These are phyloP conservation scores for Neoscytalidium dimidiatum DNA, from an alignment of 2,329 filamentous ascomycete species.

Conservation along the genomic window DNA sequence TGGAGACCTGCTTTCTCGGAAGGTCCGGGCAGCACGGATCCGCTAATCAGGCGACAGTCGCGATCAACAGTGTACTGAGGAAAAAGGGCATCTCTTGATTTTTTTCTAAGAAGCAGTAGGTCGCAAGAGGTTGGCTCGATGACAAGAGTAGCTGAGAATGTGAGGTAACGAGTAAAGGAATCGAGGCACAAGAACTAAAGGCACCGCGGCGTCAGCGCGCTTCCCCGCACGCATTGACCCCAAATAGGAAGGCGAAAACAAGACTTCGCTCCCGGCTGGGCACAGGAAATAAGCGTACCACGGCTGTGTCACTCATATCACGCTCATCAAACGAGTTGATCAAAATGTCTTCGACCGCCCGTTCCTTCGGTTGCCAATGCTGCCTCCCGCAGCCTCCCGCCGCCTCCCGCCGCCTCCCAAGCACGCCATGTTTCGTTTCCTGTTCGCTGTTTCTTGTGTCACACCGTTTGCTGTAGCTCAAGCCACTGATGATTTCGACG, in stretches of 20 bases:
- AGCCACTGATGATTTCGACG: constrained; percentile 23
- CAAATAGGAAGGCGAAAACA: constrained; percentile 1
- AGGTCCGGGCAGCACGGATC: too few species aligned
- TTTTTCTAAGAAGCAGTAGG: too few species aligned
- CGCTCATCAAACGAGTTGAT: not conserved
- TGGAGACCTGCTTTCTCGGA: too few species aligned
- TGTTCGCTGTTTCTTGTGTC: not conserved
- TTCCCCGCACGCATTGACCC: not conserved
- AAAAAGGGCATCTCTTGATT: too few species aligned
- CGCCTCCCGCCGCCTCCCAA: not conserved
- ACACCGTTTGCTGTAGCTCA: not conserved
- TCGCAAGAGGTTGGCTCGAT: too few species aligned
- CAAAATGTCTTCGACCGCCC: not conserved
- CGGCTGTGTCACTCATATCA: not conserved
- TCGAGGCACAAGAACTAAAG: too few species aligned
- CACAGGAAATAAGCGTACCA: not conserved
- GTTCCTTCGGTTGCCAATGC: not conserved
- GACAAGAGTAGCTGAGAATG: too few species aligned
- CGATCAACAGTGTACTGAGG: too few species aligned
- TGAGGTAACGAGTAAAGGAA: too few species aligned
- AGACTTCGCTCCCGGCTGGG: not conserved
- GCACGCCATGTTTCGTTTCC: not conserved
- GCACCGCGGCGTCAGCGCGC: too few species aligned
- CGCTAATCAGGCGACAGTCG: too few species aligned
- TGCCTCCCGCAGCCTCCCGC: not conserved